Evolutionary conservation across 106 monocot genomes (phyloP).

Genomic region (Apostasia shenzhenica): DNA sequence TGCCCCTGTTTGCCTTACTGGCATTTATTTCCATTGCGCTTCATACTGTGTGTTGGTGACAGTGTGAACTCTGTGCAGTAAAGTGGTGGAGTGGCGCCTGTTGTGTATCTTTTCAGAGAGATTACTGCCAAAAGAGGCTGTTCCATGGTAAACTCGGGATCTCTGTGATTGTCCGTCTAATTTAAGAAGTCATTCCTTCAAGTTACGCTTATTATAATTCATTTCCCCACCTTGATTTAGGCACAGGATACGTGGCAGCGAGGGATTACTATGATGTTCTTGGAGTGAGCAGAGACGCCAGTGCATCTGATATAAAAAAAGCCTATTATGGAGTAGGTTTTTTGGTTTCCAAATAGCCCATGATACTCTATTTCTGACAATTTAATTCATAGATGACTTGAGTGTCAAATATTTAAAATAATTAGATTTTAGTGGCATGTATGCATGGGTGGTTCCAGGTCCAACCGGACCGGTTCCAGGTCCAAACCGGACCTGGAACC

Average conservation of each 20-base stretch:
- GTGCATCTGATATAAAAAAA: slow-evolving; percentile 50
- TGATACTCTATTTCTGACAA: too few species aligned
- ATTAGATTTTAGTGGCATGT: too few species aligned
- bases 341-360: too few species aligned
- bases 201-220: background rate
- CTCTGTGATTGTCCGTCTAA: background rate
- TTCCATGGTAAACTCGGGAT: slow-evolving; percentile 18
- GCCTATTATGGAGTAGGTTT: slow-evolving; percentile 48
- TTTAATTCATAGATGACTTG: too few species aligned
- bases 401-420: too few species aligned
- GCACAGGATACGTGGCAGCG: slow-evolving; percentile 19
- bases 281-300: slow-evolving; percentile 46
- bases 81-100: slow-evolving; percentile 13
- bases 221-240: slow-evolving; percentile 9
- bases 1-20: too few species aligned
- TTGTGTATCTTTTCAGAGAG: slow-evolving; percentile 5
- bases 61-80: slow-evolving; percentile 9
- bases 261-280: slow-evolving; percentile 54
- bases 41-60: background rate
- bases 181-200: background rate
- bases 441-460: too few species aligned
- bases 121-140: slow-evolving; percentile 4
- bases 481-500: too few species aligned
- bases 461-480: too few species aligned
- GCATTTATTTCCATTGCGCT: background rate